These are phyloP conservation scores for Nakaseomyces nivariensis DNA, from an alignment of 1,139 yeast genomes.

Conservation along the genomic window DNA sequence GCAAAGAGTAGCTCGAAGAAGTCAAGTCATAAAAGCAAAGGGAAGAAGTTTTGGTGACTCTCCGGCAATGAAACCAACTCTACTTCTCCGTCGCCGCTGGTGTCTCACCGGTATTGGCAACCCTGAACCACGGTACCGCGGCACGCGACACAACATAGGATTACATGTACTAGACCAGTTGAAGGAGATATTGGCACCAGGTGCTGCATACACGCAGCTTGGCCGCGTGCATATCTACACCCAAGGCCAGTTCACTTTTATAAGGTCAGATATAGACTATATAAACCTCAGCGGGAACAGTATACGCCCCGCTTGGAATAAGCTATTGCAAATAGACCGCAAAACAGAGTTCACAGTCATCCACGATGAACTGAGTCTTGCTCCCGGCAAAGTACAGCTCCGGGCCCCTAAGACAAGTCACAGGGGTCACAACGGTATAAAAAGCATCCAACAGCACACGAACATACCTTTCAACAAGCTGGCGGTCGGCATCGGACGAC, in stretches of 20 bases:
- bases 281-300: slow-evolving; percentile 66
- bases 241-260: slow-evolving; percentile 21
- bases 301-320: slow-evolving; percentile 39
- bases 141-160: slow-evolving; percentile 75
- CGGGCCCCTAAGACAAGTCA: slow-evolving; percentile 48
- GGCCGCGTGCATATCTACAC: slow-evolving; percentile 8
- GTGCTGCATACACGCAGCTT: slow-evolving; percentile 7
- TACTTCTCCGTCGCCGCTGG: slow-evolving; percentile 8
- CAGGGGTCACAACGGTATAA: slow-evolving; percentile 76
- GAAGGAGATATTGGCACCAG: slow-evolving; percentile 12
- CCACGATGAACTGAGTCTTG: slow-evolving; percentile 67
- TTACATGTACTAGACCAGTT: slow-evolving; percentile 17
- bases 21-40: no score
- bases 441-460: slow-evolving; percentile 26
- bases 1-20: no score
- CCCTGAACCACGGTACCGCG: slow-evolving; percentile 52
- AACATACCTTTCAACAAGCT: slow-evolving; percentile 36
- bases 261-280: slow-evolving; percentile 41
- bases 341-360: slow-evolving; percentile 42
- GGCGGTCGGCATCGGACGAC: slow-evolving; percentile 68
- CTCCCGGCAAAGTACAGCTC: slow-evolving; percentile 53
- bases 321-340: slow-evolving; percentile 26
- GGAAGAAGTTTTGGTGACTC: no score
- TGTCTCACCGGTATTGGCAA: slow-evolving; percentile 61
- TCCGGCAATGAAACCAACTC: background rate